phyloP scores from a whole-genome alignment of 139 green algal species.

The Auxenochlorella protothecoides region DNA sequence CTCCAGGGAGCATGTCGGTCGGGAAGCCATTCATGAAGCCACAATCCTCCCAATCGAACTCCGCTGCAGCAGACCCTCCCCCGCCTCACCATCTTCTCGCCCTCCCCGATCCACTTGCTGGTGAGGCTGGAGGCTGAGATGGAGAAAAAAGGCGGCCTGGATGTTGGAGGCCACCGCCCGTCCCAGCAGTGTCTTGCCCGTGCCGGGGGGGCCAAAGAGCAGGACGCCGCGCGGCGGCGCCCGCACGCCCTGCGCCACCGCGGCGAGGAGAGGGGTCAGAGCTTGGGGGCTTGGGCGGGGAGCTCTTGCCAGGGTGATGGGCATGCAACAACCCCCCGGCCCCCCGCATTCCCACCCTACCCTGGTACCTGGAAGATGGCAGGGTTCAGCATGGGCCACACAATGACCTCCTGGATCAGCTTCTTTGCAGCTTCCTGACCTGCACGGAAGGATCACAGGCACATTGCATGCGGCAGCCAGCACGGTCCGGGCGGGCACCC shows the following conservation, averaged over 20 bases:
- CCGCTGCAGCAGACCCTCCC: no score
- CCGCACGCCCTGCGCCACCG: constrained; percentile 47
- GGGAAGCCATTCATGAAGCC: no score
- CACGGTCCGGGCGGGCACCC: neutral
- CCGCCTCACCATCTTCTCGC: constrained; percentile 77
- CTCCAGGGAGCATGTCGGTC: no score
- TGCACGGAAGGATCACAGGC: neutral
- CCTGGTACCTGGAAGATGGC: constrained; percentile 58
- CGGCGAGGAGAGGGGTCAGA: neutral
- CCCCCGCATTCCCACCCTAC: neutral
- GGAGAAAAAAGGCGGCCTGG: constrained; percentile 84
- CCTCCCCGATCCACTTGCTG: constrained; percentile 80
- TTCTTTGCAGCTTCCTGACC: constrained; percentile 65
- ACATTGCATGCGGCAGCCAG: neutral
- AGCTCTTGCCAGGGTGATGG: no score
- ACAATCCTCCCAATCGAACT: no score
- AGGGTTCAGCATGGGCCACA: constrained; percentile 93
- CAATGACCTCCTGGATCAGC: constrained; percentile 88
- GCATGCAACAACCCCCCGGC: no score
- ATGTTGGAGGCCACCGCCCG: constrained; percentile 91
- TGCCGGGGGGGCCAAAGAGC: constrained; percentile 76
- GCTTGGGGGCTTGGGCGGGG: no score
- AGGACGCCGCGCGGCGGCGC: constrained; percentile 83
- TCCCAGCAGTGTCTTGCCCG: constrained; percentile 95
- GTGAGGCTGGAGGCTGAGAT: constrained; percentile 73